Percentiles rank a stretch among this genome's conserved stretches.
Conservation (phyloP, 2,329 filamentous ascomycete species). For the Colletotrichum shisoi region DNA sequence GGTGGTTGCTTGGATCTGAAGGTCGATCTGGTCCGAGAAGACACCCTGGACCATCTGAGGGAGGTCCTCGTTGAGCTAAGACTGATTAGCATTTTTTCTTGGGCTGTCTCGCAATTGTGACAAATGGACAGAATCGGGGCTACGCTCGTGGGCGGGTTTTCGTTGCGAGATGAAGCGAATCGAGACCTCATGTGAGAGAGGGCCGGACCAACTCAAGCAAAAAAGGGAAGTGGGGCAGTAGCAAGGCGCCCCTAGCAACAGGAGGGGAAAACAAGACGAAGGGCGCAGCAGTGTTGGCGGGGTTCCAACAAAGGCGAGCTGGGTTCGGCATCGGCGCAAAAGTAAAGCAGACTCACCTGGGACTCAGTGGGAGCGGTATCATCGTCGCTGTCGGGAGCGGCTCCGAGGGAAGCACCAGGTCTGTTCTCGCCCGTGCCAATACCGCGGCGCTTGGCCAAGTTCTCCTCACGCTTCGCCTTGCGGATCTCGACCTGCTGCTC, state of each 20-base stretch:
- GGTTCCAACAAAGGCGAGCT: conserved; percentile 34
- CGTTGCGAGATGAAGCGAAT: conserved; percentile 2
- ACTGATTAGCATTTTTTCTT: conserved; percentile 43
- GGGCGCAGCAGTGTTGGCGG: conserved; percentile 36
- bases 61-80: conserved; percentile 93
- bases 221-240: conserved; percentile 36
- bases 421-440: conserved; percentile 83
- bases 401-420: conserved; percentile 82
- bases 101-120: not conserved
- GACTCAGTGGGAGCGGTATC: conserved; percentile 93
- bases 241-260: conserved; percentile 39
- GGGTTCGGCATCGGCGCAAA: conserved; percentile 27
- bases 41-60: conserved; percentile 98
- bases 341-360: conserved; percentile 72
- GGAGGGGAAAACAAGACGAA: conserved; percentile 38
- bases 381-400: conserved; percentile 96
- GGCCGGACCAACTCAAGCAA: conserved; percentile 31
- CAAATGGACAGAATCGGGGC: not conserved
- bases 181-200: not conserved
- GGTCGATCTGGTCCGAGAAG: conserved; percentile 98
- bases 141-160: not conserved
- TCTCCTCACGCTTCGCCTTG: conserved; percentile 98
- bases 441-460: conserved; percentile 96
- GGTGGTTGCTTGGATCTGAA: conserved; percentile 95
- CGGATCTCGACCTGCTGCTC: conserved; percentile 99